These are phyloP conservation scores for Sarocladium strictum DNA, from an alignment of 2,329 filamentous ascomycete species.

Conservation along the genomic window DNA sequence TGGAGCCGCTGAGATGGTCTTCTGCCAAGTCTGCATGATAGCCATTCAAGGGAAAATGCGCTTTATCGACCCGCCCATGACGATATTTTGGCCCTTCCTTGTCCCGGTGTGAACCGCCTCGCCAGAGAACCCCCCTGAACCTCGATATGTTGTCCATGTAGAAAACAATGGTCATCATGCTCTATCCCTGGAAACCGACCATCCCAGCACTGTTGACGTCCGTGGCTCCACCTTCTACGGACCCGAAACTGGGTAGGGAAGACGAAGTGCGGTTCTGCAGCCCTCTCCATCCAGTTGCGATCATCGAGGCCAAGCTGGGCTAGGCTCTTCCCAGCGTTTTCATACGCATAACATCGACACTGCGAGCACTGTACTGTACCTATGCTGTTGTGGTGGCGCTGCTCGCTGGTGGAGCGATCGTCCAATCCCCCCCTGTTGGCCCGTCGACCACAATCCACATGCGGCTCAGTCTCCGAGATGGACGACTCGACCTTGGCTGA, in stretches of 20 bases:
- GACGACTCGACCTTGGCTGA: neutral
- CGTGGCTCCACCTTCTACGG: neutral
- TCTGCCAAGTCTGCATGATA: neutral
- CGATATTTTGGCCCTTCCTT: neutral
- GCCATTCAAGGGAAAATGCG: neutral
- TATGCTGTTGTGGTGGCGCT: neutral
- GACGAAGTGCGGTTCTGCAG: neutral
- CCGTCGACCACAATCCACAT: neutral
- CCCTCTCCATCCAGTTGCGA: neutral
- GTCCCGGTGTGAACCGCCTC: neutral
- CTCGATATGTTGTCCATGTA: neutral
- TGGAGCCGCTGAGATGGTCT: neutral
- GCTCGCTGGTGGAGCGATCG: neutral
- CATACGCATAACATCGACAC: neutral
- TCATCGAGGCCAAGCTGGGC: neutral
- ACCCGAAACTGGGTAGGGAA: neutral
- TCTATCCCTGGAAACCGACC: neutral
- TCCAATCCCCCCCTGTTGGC: neutral
- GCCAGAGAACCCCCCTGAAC: neutral
- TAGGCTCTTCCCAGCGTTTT: neutral
- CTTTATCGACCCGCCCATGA: neutral
- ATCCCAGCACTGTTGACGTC: neutral
- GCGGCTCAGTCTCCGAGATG: neutral
- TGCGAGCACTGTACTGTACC: too few species aligned
- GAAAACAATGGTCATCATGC: neutral